A percentile compares a stretch with the other conserved stretches of the same genome.
Conservation (phyloP, 768 basidiomycete species). For the Rossbeevera mucosa region DNA sequence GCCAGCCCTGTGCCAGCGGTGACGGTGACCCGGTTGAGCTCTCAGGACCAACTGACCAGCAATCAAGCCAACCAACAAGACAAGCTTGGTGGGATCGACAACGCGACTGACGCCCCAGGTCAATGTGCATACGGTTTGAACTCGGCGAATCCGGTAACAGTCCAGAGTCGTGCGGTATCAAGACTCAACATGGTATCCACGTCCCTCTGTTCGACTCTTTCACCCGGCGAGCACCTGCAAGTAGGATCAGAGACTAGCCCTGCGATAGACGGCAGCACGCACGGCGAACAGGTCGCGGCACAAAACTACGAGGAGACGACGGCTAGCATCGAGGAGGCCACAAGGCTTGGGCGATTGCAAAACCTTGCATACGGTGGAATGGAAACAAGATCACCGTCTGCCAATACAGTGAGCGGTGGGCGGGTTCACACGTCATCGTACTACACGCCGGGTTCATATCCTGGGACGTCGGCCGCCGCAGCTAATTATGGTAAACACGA, state of each 20-base stretch:
- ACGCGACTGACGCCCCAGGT: no score
- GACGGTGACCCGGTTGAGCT: conserved; percentile 23
- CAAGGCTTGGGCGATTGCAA: conserved; percentile 28
- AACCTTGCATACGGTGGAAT: conserved; percentile 52
- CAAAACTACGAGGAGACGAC: conserved; percentile 35
- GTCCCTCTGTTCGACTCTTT: conserved; percentile 45
- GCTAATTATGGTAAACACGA: conserved; percentile 32
- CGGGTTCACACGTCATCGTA: conserved; percentile 67
- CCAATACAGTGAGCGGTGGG: conserved; percentile 38
- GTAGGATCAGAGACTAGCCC: conserved; percentile 29
- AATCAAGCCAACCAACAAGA: conserved; percentile 9
- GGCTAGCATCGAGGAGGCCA: conserved; percentile 17
- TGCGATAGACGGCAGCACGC: conserved; percentile 36
- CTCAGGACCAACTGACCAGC: conserved; percentile 10
- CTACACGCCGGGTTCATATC: conserved; percentile 50
- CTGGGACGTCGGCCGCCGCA: conserved; percentile 48
- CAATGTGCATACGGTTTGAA: no score
- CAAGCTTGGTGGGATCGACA: conserved; percentile 3
- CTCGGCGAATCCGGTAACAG: no score
- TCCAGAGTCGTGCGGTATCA: conserved; percentile 39
- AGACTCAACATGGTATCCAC: conserved; percentile 40
- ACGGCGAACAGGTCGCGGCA: conserved; percentile 37
- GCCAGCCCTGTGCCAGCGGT: conserved; percentile 24
- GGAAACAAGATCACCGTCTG: conserved; percentile 44
- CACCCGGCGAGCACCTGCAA: conserved; percentile 33